Base-by-base conservation (phyloP, 352 stramenopile genomes). In the Pythium aquatile region DNA sequence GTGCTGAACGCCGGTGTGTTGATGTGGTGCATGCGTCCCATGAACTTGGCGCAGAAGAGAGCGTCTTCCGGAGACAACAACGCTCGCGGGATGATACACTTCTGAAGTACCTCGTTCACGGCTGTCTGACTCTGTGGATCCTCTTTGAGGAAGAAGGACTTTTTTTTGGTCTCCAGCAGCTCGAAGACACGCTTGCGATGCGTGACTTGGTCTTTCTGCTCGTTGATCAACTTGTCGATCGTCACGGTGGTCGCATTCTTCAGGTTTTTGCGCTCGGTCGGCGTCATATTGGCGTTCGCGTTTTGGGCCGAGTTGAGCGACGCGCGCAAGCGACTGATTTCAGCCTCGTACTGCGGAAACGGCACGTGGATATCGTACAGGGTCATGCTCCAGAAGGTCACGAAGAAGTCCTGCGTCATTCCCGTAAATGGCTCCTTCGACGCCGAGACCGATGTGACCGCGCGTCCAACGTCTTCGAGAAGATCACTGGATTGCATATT, bases 341-440 rank as follows among this genome's bases (percentile, higher is more conserved):
- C 88, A 1, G 76, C 75, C 33, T 96, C 84, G 70, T 97, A 97
- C 54, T 94, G 85, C 30, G 79, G 75, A 60, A 93, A 91, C 30
- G 88, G 88, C 7, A 93, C 76, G 65, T 95, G 78, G 40, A 97
- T 88, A 69, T 97, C 88, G 61, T 96, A 96, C 35, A 96, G 66
- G 48, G 84, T 90, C 54, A 97, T 69, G 11, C 78, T 84, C 88
- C 88, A 97, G 63, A 97, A 97, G 48, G 77, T 93, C 28, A 83
- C 75, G 54, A 91, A 96, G 40, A 96, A 64, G 24, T 92, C 84
- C 40, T 79, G 83, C 29, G 83, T 86, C 70, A 93, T 79, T 32
- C 83, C 86, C 16, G 72, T 76, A 57, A 92, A 91, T 2, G 80
- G 74, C 44, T 81, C 73, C 42, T 77, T 72, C 33, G 42, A 40